Evolutionary conservation across 345 rosid genomes (phyloP).

Genomic region (Linum trigynum): DNA sequence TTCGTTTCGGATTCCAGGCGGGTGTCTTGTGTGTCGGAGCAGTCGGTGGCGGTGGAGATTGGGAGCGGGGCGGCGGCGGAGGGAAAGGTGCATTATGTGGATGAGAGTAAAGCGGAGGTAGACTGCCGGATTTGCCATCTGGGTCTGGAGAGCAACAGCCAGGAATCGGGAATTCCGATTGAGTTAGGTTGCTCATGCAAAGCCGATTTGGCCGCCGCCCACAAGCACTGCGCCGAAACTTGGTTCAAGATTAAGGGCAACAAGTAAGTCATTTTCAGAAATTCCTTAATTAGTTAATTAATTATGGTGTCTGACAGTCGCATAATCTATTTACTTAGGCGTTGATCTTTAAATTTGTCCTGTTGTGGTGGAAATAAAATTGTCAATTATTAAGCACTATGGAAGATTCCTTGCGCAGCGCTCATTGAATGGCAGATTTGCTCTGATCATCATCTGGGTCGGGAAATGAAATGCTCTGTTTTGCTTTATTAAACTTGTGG

Average conservation of each 20-base stretch:
- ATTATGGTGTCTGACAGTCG: background rate
- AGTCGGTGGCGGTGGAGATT: background rate
- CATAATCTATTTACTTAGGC: background rate
- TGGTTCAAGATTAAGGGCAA: conserved; percentile 45
- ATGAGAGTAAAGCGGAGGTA: background rate
- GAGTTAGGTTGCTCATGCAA: conserved; percentile 39
- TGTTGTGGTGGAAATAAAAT: background rate
- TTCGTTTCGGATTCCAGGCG: background rate
- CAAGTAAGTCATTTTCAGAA: conserved; percentile 20
- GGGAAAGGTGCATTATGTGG: background rate
- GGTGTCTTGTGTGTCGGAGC: background rate
- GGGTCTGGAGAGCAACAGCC: conserved; percentile 15
- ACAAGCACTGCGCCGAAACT: conserved; percentile 36
- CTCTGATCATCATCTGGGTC: background rate
- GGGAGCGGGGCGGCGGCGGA: background rate
- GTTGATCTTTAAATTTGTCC: background rate
- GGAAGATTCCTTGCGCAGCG: background rate
- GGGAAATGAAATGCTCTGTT: background rate
- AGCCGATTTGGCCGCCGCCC: conserved; percentile 37
- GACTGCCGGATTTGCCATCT: conserved; percentile 10
- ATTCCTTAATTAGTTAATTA: background rate
- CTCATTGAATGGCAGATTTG: background rate
- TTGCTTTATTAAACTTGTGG: background rate
- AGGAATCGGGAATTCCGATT: conserved; percentile 26
- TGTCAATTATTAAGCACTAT: background rate